A percentile compares a stretch with the other conserved stretches of the same genome.
Conservation (phyloP, 805 yeast species). For the Hanseniaspora thailandica region DNA sequence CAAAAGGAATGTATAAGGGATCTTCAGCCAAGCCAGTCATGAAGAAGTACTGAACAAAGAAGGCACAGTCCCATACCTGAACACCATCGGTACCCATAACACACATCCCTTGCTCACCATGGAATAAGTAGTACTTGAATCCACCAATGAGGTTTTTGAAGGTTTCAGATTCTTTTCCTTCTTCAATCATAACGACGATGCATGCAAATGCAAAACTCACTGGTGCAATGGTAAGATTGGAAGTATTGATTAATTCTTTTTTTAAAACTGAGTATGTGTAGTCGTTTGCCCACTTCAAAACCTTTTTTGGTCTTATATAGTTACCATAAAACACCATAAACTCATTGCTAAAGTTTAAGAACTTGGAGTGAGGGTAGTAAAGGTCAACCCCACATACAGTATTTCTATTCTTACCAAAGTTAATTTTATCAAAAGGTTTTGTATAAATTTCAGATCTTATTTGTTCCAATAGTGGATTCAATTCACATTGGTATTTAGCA, state of each 20-base stretch:
- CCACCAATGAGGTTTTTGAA: conserved; percentile 47
- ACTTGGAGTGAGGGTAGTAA: conserved; percentile 78
- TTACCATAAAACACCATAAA: conserved; percentile 54
- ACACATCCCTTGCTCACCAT: conserved; percentile 83
- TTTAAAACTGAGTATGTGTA: conserved; percentile 51
- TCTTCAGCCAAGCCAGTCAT: conserved; percentile 65
- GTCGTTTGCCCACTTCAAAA: conserved; percentile 40
- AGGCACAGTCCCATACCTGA: conserved; percentile 94
- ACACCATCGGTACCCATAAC: conserved; percentile 96
- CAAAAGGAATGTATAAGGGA: conserved; percentile 52
- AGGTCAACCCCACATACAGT: conserved; percentile 83
- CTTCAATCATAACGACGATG: conserved; percentile 55
- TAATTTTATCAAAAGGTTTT: conserved; percentile 50
- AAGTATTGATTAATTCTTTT: conserved; percentile 70
- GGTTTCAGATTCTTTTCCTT: conserved; percentile 54
- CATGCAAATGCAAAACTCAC: conserved; percentile 78
- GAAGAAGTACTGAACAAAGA: conserved; percentile 72
- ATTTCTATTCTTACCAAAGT: conserved; percentile 62
- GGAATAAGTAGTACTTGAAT: conserved; percentile 65
- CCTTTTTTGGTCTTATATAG: conserved; percentile 64
- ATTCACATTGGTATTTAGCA: conserved; percentile 40
- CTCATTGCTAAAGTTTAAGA: conserved; percentile 53
- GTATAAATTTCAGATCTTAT: conserved; percentile 73
- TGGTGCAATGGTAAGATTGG: conserved; percentile 81
- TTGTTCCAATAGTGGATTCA: conserved; percentile 51